These are phyloP conservation scores for Nigrospora sphaerica DNA, from an alignment of 2,329 filamentous ascomycete species.

Conservation along the genomic window DNA sequence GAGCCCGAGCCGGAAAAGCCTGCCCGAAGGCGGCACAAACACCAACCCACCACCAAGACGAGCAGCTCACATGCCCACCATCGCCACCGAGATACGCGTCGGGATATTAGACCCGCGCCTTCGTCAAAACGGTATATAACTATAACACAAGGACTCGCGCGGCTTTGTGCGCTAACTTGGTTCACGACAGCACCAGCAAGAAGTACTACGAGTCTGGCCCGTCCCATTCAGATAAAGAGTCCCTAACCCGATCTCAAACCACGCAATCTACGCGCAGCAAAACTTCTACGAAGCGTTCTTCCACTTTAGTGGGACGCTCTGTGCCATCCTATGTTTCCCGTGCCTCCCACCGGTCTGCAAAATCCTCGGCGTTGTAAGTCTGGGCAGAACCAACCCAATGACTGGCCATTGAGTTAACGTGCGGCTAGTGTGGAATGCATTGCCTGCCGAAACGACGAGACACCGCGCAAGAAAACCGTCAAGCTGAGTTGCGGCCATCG, in stretches of 20 bases:
- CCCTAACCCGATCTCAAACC: constrained; percentile 24
- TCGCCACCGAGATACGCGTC: constrained; percentile 12
- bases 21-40: constrained; percentile 13
- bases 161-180: constrained; percentile 2
- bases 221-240: constrained; percentile 19
- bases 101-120: constrained; percentile 15
- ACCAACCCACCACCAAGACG: constrained; percentile 17
- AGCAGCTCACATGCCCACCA: constrained; percentile 11
- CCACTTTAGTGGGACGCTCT: constrained; percentile 23
- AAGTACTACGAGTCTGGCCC: constrained; percentile 24
- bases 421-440: constrained; percentile 59
- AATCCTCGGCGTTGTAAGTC: constrained; percentile 20
- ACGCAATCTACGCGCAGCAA: constrained; percentile 28
- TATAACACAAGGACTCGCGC: background rate
- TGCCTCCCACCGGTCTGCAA: constrained; percentile 18
- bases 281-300: constrained; percentile 28
- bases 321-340: constrained; percentile 12
- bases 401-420: constrained; percentile 14
- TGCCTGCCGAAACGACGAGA: constrained; percentile 59
- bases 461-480: constrained; percentile 55
- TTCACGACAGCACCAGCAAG: constrained; percentile 4
- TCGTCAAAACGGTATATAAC: constrained; percentile 22
- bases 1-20: constrained; percentile 11
- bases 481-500: constrained; percentile 73
- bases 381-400: constrained; percentile 7